Conservation (phyloP, 805 yeast species). For the Schwanniomyces yamadae region DNA sequence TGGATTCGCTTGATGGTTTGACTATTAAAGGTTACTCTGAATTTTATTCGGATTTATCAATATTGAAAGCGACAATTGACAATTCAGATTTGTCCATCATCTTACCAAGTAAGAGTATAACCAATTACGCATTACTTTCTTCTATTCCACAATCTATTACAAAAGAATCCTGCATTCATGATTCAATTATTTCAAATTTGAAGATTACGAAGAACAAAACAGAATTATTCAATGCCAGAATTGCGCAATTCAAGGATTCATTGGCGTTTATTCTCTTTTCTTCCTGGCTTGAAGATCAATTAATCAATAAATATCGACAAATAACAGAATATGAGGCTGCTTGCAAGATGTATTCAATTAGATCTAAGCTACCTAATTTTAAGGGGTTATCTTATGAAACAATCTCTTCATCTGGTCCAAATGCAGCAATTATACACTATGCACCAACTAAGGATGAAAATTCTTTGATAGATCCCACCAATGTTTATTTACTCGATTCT, state of each 20-base stretch:
- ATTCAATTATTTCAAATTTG: constrained; percentile 42
- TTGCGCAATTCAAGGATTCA: constrained; percentile 84
- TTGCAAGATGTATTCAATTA: constrained; percentile 52
- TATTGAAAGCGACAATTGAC: constrained; percentile 19
- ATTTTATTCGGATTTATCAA: constrained; percentile 57
- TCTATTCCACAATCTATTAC: constrained; percentile 30
- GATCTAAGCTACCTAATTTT: constrained; percentile 54
- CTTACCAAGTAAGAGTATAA: constrained; percentile 29
- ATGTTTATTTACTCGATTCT: constrained; percentile 78
- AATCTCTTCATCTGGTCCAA: constrained; percentile 73
- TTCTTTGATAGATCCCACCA: constrained; percentile 60
- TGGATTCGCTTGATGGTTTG: constrained; percentile 26
- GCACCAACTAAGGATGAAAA: constrained; percentile 61
- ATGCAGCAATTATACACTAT: constrained; percentile 75
- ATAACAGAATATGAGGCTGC: constrained; percentile 69
- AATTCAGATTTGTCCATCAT: constrained; percentile 18
- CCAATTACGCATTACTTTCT: constrained; percentile 32
- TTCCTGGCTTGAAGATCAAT: constrained; percentile 74
- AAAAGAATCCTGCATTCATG: constrained; percentile 20
- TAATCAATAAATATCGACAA: constrained; percentile 37
- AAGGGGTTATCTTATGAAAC: constrained; percentile 74
- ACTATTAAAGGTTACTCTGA: constrained; percentile 50
- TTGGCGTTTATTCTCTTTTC: constrained; percentile 69
- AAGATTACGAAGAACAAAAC: constrained; percentile 74
- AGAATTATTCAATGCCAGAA: constrained; percentile 69